These are phyloP conservation scores for Linanthus parryae DNA, from an alignment of 148 eudicot genomes.

Conservation along the genomic window DNA sequence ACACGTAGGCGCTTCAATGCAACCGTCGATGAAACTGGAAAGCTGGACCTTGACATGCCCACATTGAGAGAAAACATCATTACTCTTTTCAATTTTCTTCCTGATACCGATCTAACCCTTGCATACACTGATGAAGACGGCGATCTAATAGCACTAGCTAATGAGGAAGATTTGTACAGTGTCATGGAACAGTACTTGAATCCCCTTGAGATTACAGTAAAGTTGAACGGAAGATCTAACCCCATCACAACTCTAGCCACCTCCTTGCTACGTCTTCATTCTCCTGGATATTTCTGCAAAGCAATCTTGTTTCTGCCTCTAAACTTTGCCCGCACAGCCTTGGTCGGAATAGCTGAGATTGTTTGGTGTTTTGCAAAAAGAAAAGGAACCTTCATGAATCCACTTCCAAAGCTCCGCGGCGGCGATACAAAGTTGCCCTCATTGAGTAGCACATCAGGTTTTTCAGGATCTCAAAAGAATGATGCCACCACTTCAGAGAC, in stretches of 20 bases:
- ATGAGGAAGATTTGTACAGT: constrained; percentile 77
- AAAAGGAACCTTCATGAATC: constrained; percentile 26
- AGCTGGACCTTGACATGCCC: constrained; percentile 44
- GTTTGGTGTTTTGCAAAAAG: constrained; percentile 22
- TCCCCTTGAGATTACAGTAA: constrained; percentile 72
- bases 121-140: constrained; percentile 83
- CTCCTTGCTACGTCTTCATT: too few species aligned
- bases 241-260: too few species aligned
- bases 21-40: constrained; percentile 30
- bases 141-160: constrained; percentile 67
- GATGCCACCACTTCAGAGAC: constrained; percentile 3
- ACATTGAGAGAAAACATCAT: constrained; percentile 52
- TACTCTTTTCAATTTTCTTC: constrained; percentile 50
- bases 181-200: constrained; percentile 58
- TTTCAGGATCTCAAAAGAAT: constrained; percentile 2
- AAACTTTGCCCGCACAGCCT: constrained; percentile 34
- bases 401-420: constrained; percentile 9
- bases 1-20: constrained; percentile 84
- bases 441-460: background rate
- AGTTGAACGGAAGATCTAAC: constrained; percentile 27
- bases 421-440: background rate
- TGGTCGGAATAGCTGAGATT: constrained; percentile 31
- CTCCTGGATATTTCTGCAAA: constrained; percentile 26
- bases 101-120: constrained; percentile 39
- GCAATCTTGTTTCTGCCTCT: constrained; percentile 25